Percentiles rank a stretch among this genome's conserved stretches.
phyloP scores from a whole-genome alignment of 2,329 filamentous ascomycete species.

The Apiospora koreana region DNA sequence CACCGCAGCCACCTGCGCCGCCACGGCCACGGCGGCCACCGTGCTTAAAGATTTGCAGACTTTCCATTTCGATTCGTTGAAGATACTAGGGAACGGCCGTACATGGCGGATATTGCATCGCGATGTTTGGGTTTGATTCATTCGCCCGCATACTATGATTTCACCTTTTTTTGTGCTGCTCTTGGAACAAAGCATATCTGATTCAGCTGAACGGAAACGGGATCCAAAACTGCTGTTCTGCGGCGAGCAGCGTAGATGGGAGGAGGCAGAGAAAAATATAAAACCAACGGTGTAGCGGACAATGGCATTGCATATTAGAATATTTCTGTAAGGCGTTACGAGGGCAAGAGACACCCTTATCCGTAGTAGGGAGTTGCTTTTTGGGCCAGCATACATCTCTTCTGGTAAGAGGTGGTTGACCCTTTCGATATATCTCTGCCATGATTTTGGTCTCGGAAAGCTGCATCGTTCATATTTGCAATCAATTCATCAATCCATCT shows the following conservation, averaged over 20 bases:
- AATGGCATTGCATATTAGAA: constrained; percentile 15
- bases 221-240: background rate
- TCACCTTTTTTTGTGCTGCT: constrained; percentile 10
- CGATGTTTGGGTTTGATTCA: background rate
- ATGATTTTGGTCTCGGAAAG: background rate
- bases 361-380: constrained; percentile 14
- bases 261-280: background rate
- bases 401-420: constrained; percentile 16
- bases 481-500: background rate
- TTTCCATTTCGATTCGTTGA: constrained; percentile 14
- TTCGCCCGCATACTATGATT: background rate
- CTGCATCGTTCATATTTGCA: background rate
- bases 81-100: constrained; percentile 8
- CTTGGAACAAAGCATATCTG: constrained; percentile 12
- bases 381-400: constrained; percentile 15
- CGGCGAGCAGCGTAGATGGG: background rate
- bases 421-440: constrained; percentile 10
- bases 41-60: background rate
- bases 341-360: constrained; percentile 6
- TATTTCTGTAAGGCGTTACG: constrained; percentile 12
- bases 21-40: constrained; percentile 35
- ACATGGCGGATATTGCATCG: constrained; percentile 6
- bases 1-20: constrained; percentile 39
- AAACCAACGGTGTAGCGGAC: constrained; percentile 1
- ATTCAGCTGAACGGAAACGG: background rate